These are phyloP conservation scores for Paragyromitra xinjiangensis DNA, from an alignment of 495 filamentous ascomycete genomes.

Conservation along the genomic window DNA sequence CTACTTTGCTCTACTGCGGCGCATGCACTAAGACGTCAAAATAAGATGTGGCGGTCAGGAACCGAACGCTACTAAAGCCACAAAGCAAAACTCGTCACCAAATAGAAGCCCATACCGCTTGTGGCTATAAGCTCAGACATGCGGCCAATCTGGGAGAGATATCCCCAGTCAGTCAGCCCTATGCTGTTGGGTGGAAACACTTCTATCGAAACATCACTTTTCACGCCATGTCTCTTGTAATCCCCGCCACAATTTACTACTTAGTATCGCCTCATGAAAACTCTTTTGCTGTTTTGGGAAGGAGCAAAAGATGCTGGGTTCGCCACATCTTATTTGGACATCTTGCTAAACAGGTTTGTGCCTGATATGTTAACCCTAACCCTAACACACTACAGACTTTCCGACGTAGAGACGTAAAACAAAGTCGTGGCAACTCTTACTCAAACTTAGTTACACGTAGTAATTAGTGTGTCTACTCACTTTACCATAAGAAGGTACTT, in stretches of 20 bases:
- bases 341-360: not conserved
- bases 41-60: constrained; percentile 33
- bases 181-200: no score
- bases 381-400: not conserved
- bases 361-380: not conserved
- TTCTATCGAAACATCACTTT: not conserved
- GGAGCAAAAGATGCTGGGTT: not conserved
- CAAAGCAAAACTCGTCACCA: not conserved
- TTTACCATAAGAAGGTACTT: not conserved
- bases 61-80: not conserved
- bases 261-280: not conserved
- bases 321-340: constrained; percentile 38
- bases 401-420: not conserved
- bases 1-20: no score
- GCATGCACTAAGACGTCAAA: constrained; percentile 20
- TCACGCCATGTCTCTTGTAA: not conserved
- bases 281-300: no score
- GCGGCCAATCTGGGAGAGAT: not conserved
- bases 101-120: not conserved
- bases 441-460: not conserved
- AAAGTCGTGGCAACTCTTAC: not conserved
- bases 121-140: not conserved
- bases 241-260: not conserved
- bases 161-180: no score
- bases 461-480: no score